Percentiles rank a stretch among this genome's conserved stretches.
Evolutionary conservation across 495 filamentous ascomycete genomes (phyloP).

Genomic region (Staphylotrichum tortipilum): DNA sequence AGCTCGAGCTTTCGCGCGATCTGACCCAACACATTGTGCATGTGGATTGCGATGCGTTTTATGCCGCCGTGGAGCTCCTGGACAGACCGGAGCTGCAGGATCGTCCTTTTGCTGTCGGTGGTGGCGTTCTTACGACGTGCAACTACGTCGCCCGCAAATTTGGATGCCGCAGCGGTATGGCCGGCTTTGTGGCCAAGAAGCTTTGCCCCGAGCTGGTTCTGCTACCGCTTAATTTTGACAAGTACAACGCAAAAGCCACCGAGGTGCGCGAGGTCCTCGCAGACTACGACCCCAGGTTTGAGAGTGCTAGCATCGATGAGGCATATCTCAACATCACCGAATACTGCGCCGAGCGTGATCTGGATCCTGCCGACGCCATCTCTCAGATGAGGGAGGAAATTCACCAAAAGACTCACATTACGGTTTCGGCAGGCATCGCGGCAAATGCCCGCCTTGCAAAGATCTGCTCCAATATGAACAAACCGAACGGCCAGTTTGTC

Average conservation of each 20-base stretch:
- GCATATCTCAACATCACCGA: conserved; percentile 93
- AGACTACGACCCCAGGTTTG: conserved; percentile 81
- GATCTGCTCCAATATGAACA: conserved; percentile 89
- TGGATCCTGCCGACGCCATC: conserved; percentile 65
- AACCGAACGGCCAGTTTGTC: conserved; percentile 87
- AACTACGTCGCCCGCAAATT: conserved; percentile 90
- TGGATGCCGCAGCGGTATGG: conserved; percentile 90
- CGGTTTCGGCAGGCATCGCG: conserved; percentile 89
- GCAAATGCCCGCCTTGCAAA: conserved; percentile 91
- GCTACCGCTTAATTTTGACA: conserved; percentile 76
- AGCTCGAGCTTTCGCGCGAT: conserved; percentile 71
- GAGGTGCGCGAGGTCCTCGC: conserved; percentile 78
- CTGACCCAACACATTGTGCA: conserved; percentile 80
- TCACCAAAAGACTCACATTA: conserved; percentile 68
- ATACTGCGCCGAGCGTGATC: conserved; percentile 62
- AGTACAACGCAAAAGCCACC: conserved; percentile 83
- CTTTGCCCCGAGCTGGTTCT: conserved; percentile 84
- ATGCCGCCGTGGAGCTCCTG: conserved; percentile 87
- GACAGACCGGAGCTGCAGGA: conserved; percentile 83
- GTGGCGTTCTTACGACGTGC: conserved; percentile 86
- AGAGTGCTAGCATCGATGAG: conserved; percentile 90
- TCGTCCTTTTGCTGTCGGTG: conserved; percentile 87
- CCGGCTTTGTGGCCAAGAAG: conserved; percentile 87
- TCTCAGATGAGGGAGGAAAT: conserved; percentile 69
- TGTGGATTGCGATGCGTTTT: conserved; percentile 97